Percentiles rank a stretch among this genome's conserved stretches.
phyloP scores from a whole-genome alignment of 257 asterid genomes.

The Nicotiana noctiflora region DNA sequence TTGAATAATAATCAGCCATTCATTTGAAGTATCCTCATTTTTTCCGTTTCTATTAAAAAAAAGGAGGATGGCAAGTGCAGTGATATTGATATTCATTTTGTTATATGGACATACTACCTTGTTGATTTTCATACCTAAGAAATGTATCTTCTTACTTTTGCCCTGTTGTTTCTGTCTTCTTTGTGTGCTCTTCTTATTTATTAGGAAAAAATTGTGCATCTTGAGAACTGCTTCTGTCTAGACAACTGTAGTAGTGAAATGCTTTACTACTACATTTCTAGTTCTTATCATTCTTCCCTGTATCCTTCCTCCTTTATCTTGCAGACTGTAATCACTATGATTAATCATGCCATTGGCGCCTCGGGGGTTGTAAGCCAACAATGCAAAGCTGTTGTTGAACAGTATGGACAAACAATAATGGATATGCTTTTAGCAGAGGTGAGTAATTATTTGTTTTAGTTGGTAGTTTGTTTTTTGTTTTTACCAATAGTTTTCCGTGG shows the following conservation, averaged over 20 bases:
- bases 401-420: constrained; percentile 79
- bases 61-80: not conserved
- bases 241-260: not conserved
- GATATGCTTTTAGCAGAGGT: constrained; percentile 78
- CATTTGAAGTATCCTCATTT: not conserved
- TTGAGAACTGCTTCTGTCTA: not conserved
- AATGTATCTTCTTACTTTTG: not conserved
- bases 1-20: not conserved
- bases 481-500: not conserved
- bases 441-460: not conserved
- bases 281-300: not conserved
- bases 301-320: constrained; percentile 9
- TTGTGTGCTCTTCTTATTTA: not conserved
- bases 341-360: constrained; percentile 98
- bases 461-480: not conserved
- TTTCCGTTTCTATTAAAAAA: not conserved
- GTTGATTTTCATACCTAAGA: not conserved
- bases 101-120: not conserved
- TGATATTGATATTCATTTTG: not conserved
- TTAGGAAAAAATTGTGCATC: not conserved
- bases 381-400: constrained; percentile 86
- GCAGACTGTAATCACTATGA: constrained; percentile 84
- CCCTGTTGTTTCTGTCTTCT: not conserved
- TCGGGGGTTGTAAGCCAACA: constrained; percentile 90
- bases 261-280: not conserved